Percentiles rank a stretch among this genome's conserved stretches.
phyloP scores from a whole-genome alignment of 495 filamentous ascomycete genomes.

The Penicillium bovifimosum region DNA sequence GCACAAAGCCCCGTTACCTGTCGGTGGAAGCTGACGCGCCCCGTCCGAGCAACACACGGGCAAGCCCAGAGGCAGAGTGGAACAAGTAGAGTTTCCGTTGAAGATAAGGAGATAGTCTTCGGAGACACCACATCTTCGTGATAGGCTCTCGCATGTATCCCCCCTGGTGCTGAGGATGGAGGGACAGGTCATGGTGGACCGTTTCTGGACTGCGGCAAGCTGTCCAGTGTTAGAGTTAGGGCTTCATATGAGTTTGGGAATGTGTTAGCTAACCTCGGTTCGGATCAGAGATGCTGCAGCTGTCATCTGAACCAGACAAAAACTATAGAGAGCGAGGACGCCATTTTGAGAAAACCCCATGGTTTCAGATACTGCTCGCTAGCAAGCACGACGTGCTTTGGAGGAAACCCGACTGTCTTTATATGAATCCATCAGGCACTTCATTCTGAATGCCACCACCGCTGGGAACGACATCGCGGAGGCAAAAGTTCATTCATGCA shows the following conservation, averaged over 20 bases:
- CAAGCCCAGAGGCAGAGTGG: neutral
- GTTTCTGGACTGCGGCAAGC: neutral
- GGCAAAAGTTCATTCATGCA: constrained; percentile 1
- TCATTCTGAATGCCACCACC: neutral
- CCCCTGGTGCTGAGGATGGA: neutral
- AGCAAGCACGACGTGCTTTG: neutral
- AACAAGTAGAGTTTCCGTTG: neutral
- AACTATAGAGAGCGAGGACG: neutral
- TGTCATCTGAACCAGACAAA: neutral
- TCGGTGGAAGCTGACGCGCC: neutral
- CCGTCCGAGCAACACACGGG: neutral
- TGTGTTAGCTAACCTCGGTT: neutral
- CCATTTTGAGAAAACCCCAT: neutral
- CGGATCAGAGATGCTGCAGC: neutral
- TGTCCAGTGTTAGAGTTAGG: neutral
- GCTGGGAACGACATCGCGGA: neutral
- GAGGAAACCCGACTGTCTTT: neutral
- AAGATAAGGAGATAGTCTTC: neutral
- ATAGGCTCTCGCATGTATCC: neutral
- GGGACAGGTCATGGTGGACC: neutral
- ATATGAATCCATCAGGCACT: neutral
- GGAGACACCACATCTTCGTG: neutral
- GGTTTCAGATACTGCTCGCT: neutral
- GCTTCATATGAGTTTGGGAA: neutral
- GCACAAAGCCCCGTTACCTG: neutral